A percentile compares a stretch with the other conserved stretches of the same genome.
phyloP scores from a whole-genome alignment of 495 filamentous ascomycete genomes.

The Cenococcum geophilum region DNA sequence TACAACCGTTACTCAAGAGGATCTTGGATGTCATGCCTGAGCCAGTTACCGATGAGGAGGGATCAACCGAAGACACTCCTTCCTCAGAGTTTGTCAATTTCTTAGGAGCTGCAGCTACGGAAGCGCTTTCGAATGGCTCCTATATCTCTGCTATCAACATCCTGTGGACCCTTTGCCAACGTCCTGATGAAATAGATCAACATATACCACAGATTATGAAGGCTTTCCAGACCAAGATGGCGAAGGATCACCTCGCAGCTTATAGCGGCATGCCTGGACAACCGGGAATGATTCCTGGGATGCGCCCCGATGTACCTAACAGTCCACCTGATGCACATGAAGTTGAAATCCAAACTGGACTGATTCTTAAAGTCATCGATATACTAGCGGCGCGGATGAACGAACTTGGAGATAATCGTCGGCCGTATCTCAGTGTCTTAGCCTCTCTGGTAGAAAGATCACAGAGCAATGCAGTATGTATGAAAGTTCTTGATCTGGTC shows the following conservation, averaged over 20 bases:
- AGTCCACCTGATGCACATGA: constrained; percentile 66
- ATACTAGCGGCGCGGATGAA: constrained; percentile 87
- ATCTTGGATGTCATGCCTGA: constrained; percentile 89
- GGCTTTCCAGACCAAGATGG: constrained; percentile 83
- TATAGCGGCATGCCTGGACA: constrained; percentile 24
- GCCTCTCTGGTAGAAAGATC: constrained; percentile 94
- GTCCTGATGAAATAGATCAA: constrained; percentile 76
- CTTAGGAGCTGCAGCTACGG: constrained; percentile 72
- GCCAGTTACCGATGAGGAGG: constrained; percentile 78
- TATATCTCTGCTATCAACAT: constrained; percentile 84
- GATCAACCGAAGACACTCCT: constrained; percentile 59
- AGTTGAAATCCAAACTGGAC: constrained; percentile 71
- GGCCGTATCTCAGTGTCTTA: constrained; percentile 89
- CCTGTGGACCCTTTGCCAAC: constrained; percentile 82
- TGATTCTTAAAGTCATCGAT: constrained; percentile 92
- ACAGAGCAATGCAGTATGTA: constrained; percentile 71
- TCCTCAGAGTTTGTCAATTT: constrained; percentile 76
- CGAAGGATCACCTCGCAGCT: constrained; percentile 79
- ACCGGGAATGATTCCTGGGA: constrained; percentile 14
- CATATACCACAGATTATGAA: constrained; percentile 89
- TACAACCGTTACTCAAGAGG: constrained; percentile 67
- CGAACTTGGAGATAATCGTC: constrained; percentile 80
- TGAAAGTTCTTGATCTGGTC: constrained; percentile 90
- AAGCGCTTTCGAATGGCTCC: constrained; percentile 69
- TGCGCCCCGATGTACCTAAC: constrained; percentile 36